These are phyloP conservation scores for Xylariaceae sp. DNA, from an alignment of 2,329 filamentous ascomycete genomes.

Conservation along the genomic window DNA sequence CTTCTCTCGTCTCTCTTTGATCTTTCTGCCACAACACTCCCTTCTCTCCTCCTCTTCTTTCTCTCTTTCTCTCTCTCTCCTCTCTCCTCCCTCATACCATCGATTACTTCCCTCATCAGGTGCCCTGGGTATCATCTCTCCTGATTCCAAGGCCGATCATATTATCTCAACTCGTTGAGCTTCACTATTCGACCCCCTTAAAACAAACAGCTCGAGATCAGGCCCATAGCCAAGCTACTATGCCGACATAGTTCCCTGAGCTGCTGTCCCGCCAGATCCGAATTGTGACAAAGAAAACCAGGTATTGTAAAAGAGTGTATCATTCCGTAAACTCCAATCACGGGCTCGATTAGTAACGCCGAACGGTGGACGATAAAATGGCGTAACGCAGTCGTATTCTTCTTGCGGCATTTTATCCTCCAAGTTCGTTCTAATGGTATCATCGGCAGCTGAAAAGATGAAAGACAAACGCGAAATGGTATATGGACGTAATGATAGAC, in stretches of 20 bases:
- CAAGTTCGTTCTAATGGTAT: constrained; percentile 33
- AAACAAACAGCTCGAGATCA: constrained; percentile 16
- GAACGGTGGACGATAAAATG: constrained; percentile 16
- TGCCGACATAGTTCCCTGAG: constrained; percentile 16
- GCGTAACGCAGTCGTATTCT: constrained; percentile 23
- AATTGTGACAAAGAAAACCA: background rate
- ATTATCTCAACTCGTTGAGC: constrained; percentile 4
- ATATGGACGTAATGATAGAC: constrained; percentile 19
- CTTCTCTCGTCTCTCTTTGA: background rate
- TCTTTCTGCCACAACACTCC: background rate
- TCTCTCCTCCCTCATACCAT: background rate
- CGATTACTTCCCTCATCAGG: background rate
- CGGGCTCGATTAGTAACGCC: constrained; percentile 9
- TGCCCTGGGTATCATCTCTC: background rate
- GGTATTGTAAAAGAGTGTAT: background rate
- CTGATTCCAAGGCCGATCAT: constrained; percentile 3
- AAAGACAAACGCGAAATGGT: constrained; percentile 18
- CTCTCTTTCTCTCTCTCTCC: background rate
- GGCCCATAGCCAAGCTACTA: constrained; percentile 24
- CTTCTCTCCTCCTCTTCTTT: background rate
- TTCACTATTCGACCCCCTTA: constrained; percentile 6
- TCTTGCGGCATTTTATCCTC: constrained; percentile 20
- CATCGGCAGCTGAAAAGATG: constrained; percentile 26
- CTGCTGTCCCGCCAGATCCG: constrained; percentile 20
- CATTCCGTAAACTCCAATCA: constrained; percentile 16